Conservation (phyloP, 2,329 filamentous ascomycete genomes). For the Bipolaris zeicola region DNA sequence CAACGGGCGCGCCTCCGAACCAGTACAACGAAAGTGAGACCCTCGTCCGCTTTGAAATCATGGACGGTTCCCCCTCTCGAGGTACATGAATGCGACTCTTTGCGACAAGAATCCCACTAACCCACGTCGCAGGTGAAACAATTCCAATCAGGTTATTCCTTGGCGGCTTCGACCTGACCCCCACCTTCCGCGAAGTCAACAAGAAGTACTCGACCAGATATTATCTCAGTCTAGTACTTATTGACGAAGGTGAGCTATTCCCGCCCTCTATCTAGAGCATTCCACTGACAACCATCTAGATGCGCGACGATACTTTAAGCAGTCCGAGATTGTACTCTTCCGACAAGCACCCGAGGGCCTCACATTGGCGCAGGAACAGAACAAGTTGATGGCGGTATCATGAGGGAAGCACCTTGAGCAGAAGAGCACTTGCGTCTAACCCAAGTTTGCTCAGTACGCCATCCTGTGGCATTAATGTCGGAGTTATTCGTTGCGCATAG, state of each 20-base stretch:
- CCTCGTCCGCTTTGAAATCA: constrained; percentile 97
- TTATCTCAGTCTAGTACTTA: constrained; percentile 93
- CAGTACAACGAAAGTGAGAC: constrained; percentile 99
- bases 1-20: constrained; percentile 93
- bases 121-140: constrained; percentile 66
- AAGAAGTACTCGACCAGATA: constrained; percentile 99
- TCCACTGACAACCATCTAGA: constrained; percentile 60
- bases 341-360: constrained; percentile 68
- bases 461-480: background rate
- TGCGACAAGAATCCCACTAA: constrained; percentile 23
- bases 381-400: constrained; percentile 49
- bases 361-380: constrained; percentile 56
- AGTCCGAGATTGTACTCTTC: constrained; percentile 97
- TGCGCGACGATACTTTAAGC: constrained; percentile 96
- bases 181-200: constrained; percentile 98
- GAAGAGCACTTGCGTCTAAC: background rate
- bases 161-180: constrained; percentile 94
- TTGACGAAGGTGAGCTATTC: constrained; percentile 75
- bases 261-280: background rate
- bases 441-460: background rate
- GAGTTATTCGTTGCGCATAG: background rate
- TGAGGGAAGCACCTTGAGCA: constrained; percentile 22
- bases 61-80: constrained; percentile 98
- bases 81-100: constrained; percentile 58
- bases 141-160: constrained; percentile 97